These are phyloP conservation scores for Thelonectria olida DNA, from an alignment of 2,329 filamentous ascomycete genomes.

Conservation along the genomic window DNA sequence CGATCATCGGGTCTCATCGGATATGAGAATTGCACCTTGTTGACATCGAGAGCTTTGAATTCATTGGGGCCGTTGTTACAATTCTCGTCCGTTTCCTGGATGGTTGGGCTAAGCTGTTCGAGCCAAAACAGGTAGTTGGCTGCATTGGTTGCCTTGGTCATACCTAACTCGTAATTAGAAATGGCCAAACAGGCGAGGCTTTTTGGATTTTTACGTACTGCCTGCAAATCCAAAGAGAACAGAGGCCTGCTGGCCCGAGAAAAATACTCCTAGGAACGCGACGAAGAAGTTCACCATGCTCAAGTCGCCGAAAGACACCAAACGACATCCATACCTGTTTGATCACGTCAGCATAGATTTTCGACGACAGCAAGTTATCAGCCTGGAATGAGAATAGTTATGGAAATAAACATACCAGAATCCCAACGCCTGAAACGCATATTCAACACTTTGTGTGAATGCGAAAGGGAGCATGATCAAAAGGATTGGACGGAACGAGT, in stretches of 20 bases:
- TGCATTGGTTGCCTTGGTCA: slow-evolving; percentile 58
- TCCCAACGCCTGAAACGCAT: slow-evolving; percentile 47
- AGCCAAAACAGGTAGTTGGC: slow-evolving; percentile 61
- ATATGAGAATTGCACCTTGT: slow-evolving; percentile 15
- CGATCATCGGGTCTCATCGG: slow-evolving; percentile 42
- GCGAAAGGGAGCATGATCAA: slow-evolving; percentile 45
- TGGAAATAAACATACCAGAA: slow-evolving; percentile 43
- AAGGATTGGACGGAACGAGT: slow-evolving; percentile 36
- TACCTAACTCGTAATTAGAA: slow-evolving; percentile 37
- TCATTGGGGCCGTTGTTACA: not conserved
- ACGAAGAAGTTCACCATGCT: slow-evolving; percentile 62
- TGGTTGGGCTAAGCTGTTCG: not conserved
- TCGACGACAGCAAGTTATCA: not conserved
- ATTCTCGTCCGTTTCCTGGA: slow-evolving; percentile 5
- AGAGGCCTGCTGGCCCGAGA: slow-evolving; percentile 47
- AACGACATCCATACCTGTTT: slow-evolving; percentile 47
- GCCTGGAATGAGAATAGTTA: not conserved
- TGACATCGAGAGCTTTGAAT: slow-evolving; percentile 1
- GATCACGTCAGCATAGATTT: not conserved
- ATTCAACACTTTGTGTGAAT: slow-evolving; percentile 45
- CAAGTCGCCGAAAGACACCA: slow-evolving; percentile 21
- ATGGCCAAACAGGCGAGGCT: not conserved
- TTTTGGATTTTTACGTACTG: slow-evolving; percentile 38
- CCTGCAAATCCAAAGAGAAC: slow-evolving; percentile 55
- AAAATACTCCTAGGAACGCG: slow-evolving; percentile 59